Evolutionary conservation across 306 rosid genomes (phyloP).

Genomic region (Cucumis melo): DNA sequence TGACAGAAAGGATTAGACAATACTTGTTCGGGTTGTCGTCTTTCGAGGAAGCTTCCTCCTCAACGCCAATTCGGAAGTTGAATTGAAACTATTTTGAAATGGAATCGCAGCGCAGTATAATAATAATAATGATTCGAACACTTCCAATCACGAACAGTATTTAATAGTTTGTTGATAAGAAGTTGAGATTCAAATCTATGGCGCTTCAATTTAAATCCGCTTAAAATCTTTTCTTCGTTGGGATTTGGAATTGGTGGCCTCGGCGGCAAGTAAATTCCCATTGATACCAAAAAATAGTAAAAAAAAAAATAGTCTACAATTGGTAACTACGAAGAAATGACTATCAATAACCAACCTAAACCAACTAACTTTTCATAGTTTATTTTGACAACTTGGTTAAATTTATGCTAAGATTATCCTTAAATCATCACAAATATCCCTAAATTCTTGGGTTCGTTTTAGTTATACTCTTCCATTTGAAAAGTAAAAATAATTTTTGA

Average conservation of each 20-base stretch:
- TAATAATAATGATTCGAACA: not conserved
- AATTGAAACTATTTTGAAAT: not conserved
- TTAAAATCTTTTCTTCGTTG: not conserved
- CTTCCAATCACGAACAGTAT: not conserved
- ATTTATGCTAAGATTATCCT: no score
- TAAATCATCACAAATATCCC: no score
- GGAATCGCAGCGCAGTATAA: not conserved
- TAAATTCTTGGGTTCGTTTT: no score
- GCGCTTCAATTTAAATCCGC: not conserved
- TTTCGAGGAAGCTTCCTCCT: conserved; percentile 22
- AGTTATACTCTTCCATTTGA: no score
- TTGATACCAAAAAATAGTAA: not conserved
- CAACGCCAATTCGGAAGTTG: not conserved
- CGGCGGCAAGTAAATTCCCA: not conserved
- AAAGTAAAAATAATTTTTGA: no score
- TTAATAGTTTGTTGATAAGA: not conserved
- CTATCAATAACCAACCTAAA: not conserved
- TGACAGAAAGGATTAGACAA: not conserved
- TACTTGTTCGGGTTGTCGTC: not conserved
- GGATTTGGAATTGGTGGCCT: not conserved
- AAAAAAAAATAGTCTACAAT: conserved; percentile 1
- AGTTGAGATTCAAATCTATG: not conserved
- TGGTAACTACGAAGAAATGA: not conserved
- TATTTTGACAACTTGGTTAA: no score
- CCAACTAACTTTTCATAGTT: no score